These are phyloP conservation scores for Arbutus unedo DNA, from an alignment of 148 eudicot genomes.

Conservation along the genomic window DNA sequence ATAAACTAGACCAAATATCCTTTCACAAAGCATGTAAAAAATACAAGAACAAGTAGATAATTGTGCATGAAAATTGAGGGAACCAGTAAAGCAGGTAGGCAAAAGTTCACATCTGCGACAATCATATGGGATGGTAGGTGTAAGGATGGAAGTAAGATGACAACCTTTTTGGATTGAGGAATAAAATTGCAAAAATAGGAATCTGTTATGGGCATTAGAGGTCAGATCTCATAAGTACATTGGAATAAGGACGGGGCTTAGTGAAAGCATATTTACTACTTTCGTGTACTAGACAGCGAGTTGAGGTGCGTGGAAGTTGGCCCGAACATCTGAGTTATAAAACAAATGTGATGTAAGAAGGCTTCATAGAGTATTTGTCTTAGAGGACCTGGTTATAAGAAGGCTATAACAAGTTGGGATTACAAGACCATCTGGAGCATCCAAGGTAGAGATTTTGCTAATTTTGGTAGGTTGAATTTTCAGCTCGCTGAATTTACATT, in stretches of 20 bases:
- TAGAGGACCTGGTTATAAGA: not conserved
- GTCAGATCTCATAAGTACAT: not conserved
- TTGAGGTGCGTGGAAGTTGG: not conserved
- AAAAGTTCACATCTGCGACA: not conserved
- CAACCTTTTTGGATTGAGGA: too few relatives aligned
- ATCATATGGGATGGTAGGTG: not conserved
- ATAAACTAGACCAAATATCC: not conserved
- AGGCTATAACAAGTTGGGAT: not conserved
- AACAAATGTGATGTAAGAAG: too few relatives aligned
- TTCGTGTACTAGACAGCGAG: not conserved
- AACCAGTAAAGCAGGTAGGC: not conserved
- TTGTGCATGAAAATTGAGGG: not conserved
- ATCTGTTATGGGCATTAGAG: not conserved
- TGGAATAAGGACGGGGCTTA: not conserved
- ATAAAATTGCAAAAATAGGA: not conserved
- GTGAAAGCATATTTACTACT: constrained; percentile 2
- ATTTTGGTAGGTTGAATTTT: too few relatives aligned
- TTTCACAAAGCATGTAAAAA: not conserved
- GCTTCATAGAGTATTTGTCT: not conserved
- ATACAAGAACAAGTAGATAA: not conserved
- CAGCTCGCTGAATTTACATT: not conserved
- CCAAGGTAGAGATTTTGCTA: too few relatives aligned
- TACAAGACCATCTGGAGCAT: not conserved
- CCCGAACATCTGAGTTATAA: too few relatives aligned
- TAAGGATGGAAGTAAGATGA: not conserved